Base-by-base conservation (phyloP, 1,284 basidiomycete species). In the Cystobasidiaceae sp. region DNA sequence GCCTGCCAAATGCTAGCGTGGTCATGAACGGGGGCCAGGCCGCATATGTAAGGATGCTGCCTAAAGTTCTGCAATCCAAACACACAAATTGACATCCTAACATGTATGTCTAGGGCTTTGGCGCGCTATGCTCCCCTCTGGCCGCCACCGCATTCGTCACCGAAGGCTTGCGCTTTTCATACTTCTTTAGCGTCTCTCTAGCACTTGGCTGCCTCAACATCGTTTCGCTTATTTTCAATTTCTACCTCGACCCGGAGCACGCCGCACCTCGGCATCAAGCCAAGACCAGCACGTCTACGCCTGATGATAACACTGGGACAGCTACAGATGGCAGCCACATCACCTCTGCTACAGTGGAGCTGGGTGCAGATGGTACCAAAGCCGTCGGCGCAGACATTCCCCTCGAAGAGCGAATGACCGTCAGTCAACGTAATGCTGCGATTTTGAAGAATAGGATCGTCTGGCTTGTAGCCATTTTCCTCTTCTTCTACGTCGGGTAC, bases 401-500 rank as follows among this genome's bases (percentile, higher is more conserved):
- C 7, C 17, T 21, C n/a, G n/a, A 39, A 41, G 59, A 33, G n/a
- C 45, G 37, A 15, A 49, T 62, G 59, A 50, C n/a, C 25, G 59
- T 56, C 19, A 28, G 45, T 19, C 34, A 57, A 21, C 30, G 55
- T 21, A 66, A 66, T 25, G 59, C 30, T 27, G 60, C 50, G 5
- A 51, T 67, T 48, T 33, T 67, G 0, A 55, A 41, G 25, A 67
- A 51, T 37, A 67, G 64, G 34, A 37, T 48, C 17, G 59, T 67
- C 39, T 64, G 66, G 61, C 52, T 67, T 19, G 34, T 54, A 9
- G 57, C 62, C 8, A 19, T 62, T 2, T 67, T 67, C 39, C 23
- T 67, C 11, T 61, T 50, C 52, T 61, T 61, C 39, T 67, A 67
- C 45, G 66, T 67, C 15, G 66, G 66, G 62, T 65, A 54, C 45